Evolutionary conservation across 345 rosid species (phyloP).

Genomic region (Diplotaxis tenuifolia): DNA sequence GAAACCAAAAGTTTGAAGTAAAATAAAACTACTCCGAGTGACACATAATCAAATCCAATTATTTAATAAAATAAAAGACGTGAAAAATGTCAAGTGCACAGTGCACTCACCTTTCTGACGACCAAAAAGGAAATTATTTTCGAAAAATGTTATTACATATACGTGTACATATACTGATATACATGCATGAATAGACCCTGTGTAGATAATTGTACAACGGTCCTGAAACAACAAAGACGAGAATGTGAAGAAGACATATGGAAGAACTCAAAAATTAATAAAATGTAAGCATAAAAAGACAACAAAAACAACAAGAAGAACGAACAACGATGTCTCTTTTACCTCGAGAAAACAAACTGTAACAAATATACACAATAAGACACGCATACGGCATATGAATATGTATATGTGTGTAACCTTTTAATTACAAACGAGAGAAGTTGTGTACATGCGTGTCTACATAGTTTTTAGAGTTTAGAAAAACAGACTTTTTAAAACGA

Average conservation of each 20-base stretch:
- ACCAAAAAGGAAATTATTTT: background rate
- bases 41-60: background rate
- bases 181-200: background rate
- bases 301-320: conserved; percentile 43
- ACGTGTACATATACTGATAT: background rate
- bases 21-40: background rate
- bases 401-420: background rate
- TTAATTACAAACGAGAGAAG: background rate
- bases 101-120: background rate
- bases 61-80: background rate
- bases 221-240: conserved; percentile 31
- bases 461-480: background rate
- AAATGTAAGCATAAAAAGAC: background rate
- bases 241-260: conserved; percentile 38
- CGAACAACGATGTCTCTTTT: conserved; percentile 48
- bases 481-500: background rate
- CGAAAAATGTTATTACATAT: background rate
- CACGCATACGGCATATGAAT: conserved; percentile 13
- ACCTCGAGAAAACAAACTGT: conserved; percentile 38
- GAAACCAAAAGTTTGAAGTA: background rate
- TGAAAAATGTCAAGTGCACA: background rate
- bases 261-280: conserved; percentile 38
- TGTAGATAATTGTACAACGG: conserved; percentile 23
- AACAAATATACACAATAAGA: conserved; percentile 16
- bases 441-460: background rate